phyloP scores from a whole-genome alignment of 176 grass and related monocot genomes.

The Oryza australiensis region DNA sequence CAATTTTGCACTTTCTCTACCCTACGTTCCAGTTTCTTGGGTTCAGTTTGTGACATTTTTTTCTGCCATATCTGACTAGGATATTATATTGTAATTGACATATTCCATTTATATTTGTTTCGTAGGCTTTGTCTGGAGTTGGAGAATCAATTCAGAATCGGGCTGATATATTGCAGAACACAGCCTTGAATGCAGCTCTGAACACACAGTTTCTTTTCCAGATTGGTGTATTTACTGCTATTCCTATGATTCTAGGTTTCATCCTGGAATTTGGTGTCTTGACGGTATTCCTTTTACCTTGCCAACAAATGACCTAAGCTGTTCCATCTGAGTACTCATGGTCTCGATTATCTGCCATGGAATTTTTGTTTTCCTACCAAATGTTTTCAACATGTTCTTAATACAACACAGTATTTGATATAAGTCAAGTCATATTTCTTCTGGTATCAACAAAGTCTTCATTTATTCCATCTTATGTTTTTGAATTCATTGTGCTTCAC shows the following conservation, averaged over 20 bases:
- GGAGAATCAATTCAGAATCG: slow-evolving; percentile 76
- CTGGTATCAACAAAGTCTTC: background rate
- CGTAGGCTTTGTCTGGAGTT: slow-evolving; percentile 94
- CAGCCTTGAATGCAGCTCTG: slow-evolving; percentile 62
- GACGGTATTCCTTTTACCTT: slow-evolving; percentile 52
- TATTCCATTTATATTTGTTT: slow-evolving; percentile 25
- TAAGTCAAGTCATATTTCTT: slow-evolving; percentile 13
- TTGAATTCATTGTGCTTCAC: background rate
- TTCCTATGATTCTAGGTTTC: slow-evolving; percentile 92
- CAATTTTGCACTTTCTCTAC: background rate
- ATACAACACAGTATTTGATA: background rate
- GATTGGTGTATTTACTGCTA: slow-evolving; percentile 90
- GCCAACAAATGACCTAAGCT: slow-evolving; percentile 2
- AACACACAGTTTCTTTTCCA: slow-evolving; percentile 97
- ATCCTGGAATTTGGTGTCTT: slow-evolving; percentile 86
- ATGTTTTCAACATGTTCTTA: background rate
- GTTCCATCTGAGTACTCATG: background rate
- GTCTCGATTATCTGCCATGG: background rate
- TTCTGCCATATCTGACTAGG: background rate
- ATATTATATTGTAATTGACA: slow-evolving; percentile 15
- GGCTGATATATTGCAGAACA: slow-evolving; percentile 72
- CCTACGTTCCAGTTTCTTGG: background rate
- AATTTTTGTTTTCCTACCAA: background rate
- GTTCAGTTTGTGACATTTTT: background rate
- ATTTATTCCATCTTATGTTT: background rate